phyloP scores from a whole-genome alignment of 2,329 filamentous ascomycete genomes.

The Aaosphaeria arxii region DNA sequence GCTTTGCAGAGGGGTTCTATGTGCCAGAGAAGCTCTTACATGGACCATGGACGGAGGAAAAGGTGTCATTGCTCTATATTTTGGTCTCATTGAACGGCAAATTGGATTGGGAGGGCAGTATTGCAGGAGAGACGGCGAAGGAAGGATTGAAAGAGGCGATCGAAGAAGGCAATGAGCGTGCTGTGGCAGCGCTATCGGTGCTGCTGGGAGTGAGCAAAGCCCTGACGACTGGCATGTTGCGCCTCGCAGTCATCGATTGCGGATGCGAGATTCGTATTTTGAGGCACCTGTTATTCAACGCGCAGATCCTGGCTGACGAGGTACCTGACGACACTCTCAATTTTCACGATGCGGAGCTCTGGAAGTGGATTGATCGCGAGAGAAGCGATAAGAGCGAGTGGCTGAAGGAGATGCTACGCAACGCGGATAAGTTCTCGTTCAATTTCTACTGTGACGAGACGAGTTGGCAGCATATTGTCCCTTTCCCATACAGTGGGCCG shows the following conservation, averaged over 20 bases:
- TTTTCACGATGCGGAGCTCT: constrained; percentile 31
- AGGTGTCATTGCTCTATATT: constrained; percentile 30
- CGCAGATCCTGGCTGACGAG: constrained; percentile 23
- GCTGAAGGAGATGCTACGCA: constrained; percentile 29
- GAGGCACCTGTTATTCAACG: constrained; percentile 33
- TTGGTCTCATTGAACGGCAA: constrained; percentile 31
- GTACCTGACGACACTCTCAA: constrained; percentile 17
- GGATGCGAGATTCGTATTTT: constrained; percentile 26
- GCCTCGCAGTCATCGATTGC: constrained; percentile 27
- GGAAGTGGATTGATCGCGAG: constrained; percentile 29
- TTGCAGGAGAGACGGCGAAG: constrained; percentile 33
- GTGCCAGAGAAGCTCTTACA: constrained; percentile 36
- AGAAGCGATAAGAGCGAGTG: constrained; percentile 12
- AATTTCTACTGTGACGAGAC: constrained; percentile 31
- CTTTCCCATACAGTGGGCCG: constrained; percentile 31
- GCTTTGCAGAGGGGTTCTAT: constrained; percentile 27
- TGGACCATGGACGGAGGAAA: constrained; percentile 30
- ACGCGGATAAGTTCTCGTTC: constrained; percentile 28
- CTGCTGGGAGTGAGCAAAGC: constrained; percentile 26
- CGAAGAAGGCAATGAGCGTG: constrained; percentile 22
- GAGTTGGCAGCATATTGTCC: constrained; percentile 26
- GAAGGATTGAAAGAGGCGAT: constrained; percentile 28
- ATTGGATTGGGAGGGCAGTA: constrained; percentile 32
- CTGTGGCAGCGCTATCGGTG: constrained; percentile 31
- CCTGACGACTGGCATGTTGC: constrained; percentile 25